phyloP scores from a whole-genome alignment of 2,329 filamentous ascomycete genomes.

The Davidsoniella eucalypti region DNA sequence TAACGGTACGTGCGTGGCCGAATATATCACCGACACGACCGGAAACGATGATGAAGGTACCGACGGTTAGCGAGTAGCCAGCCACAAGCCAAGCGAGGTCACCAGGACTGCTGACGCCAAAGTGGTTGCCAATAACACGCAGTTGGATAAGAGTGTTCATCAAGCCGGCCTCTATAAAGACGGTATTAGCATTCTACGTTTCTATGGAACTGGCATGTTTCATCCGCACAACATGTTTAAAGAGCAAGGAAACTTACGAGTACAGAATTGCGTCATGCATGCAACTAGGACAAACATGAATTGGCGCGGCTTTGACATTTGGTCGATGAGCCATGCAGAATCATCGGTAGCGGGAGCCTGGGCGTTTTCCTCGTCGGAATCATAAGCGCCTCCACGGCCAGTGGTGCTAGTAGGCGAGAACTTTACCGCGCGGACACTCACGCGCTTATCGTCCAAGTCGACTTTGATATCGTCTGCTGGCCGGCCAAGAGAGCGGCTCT shows the following conservation, averaged over 20 bases:
- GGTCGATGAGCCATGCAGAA: slow-evolving; percentile 10
- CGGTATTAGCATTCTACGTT: not conserved
- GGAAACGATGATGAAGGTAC: slow-evolving; percentile 40
- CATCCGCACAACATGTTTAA: not conserved
- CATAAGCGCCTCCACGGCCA: not conserved
- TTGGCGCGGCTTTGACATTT: slow-evolving; percentile 17
- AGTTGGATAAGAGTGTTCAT: slow-evolving; percentile 28
- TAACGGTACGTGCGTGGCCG: slow-evolving; percentile 38
- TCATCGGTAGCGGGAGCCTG: not conserved
- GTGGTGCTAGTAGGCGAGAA: not conserved
- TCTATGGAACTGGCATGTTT: slow-evolving; percentile 3
- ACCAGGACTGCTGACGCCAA: slow-evolving; percentile 26
- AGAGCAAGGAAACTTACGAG: slow-evolving; percentile 16
- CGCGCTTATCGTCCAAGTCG: not conserved
- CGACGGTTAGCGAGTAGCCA: slow-evolving; percentile 37
- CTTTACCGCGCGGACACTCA: not conserved
- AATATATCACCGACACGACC: slow-evolving; percentile 41
- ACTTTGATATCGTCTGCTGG: not conserved
- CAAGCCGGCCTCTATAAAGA: slow-evolving; percentile 20
- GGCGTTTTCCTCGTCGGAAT: slow-evolving; percentile 5
- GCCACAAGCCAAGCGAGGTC: slow-evolving; percentile 40
- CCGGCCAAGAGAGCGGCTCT: not conserved
- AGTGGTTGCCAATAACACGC: slow-evolving; percentile 20
- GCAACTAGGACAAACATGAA: slow-evolving; percentile 26
- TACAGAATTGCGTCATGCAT: slow-evolving; percentile 29